These are phyloP conservation scores for Epichloe aotearoae DNA, from an alignment of 2,329 filamentous ascomycete genomes.

Conservation along the genomic window DNA sequence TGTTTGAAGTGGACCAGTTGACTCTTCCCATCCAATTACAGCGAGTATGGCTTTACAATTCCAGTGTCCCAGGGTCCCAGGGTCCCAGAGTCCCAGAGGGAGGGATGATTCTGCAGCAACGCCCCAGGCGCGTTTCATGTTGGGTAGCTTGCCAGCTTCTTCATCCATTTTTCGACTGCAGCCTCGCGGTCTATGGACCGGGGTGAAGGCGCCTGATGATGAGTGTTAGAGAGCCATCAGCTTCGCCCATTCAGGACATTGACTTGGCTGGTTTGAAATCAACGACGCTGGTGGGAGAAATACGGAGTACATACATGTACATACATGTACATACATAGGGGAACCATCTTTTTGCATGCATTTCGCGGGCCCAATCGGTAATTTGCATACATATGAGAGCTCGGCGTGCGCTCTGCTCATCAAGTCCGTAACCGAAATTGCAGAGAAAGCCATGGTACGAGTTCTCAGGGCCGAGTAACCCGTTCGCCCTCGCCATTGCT, in stretches of 20 bases:
- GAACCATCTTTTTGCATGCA: no score
- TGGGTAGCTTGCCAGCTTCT: slow-evolving; percentile 16
- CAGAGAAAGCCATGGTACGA: not conserved
- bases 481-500: slow-evolving; percentile 1
- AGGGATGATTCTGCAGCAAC: slow-evolving; percentile 33
- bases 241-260: no score
- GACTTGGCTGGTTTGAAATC: no score
- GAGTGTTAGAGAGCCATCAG: no score
- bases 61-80: slow-evolving; percentile 10
- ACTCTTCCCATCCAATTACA: slow-evolving; percentile 10
- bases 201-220: not conserved
- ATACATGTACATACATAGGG: no score
- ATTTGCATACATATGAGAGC: not conserved
- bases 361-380: no score
- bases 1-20: slow-evolving; percentile 8
- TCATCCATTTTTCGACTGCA: not conserved
- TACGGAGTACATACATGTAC: no score
- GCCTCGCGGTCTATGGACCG: not conserved
- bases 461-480: not conserved
- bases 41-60: slow-evolving; percentile 19
- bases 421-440: slow-evolving; percentile 2
- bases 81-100: not conserved
- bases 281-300: no score
- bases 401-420: not conserved
- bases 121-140: slow-evolving; percentile 38